Conservation (phyloP, 1,139 yeast genomes). For the Torulaspora globosa region DNA sequence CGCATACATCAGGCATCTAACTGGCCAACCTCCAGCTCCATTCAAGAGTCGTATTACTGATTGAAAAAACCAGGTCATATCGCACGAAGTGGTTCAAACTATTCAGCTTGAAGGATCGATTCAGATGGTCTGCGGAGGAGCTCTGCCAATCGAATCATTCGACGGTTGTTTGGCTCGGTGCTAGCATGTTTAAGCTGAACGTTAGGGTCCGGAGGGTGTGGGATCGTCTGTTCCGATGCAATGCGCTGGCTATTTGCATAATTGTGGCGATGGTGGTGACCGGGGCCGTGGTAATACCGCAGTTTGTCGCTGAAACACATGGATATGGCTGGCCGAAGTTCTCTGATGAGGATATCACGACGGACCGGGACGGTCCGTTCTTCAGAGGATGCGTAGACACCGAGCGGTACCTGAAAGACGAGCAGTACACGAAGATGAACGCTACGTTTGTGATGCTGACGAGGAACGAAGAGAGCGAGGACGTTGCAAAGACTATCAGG, state of each 20-base stretch:
- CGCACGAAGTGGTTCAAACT: neutral
- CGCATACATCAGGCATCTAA: slow-evolving; percentile 31
- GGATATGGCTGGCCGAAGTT: slow-evolving; percentile 4
- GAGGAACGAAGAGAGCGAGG: slow-evolving; percentile 66
- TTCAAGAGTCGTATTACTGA: slow-evolving; percentile 23
- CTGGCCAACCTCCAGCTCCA: slow-evolving; percentile 36
- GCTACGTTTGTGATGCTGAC: slow-evolving; percentile 85
- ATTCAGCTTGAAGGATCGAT: neutral
- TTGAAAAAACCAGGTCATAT: slow-evolving; percentile 1
- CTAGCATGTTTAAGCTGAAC: slow-evolving; percentile 1
- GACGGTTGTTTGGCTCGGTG: neutral
- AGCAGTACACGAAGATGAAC: slow-evolving; percentile 47
- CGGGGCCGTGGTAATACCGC: neutral
- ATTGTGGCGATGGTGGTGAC: slow-evolving; percentile 4
- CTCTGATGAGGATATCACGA: slow-evolving; percentile 22
- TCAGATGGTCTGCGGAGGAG: neutral
- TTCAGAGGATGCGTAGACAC: slow-evolving; percentile 50
- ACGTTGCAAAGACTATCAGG: slow-evolving; percentile 62
- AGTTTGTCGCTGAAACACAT: neutral
- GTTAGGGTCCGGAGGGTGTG: slow-evolving; percentile 3
- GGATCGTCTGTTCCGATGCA: slow-evolving; percentile 3
- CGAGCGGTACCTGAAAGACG: slow-evolving; percentile 31
- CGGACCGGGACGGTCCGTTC: slow-evolving; percentile 39
- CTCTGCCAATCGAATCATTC: neutral
- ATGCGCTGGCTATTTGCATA: slow-evolving; percentile 1